A percentile compares a stretch with the other conserved stretches of the same genome.
Evolutionary conservation across 2,329 filamentous ascomycete species (phyloP).

Genomic region (Boeremia exigua): DNA sequence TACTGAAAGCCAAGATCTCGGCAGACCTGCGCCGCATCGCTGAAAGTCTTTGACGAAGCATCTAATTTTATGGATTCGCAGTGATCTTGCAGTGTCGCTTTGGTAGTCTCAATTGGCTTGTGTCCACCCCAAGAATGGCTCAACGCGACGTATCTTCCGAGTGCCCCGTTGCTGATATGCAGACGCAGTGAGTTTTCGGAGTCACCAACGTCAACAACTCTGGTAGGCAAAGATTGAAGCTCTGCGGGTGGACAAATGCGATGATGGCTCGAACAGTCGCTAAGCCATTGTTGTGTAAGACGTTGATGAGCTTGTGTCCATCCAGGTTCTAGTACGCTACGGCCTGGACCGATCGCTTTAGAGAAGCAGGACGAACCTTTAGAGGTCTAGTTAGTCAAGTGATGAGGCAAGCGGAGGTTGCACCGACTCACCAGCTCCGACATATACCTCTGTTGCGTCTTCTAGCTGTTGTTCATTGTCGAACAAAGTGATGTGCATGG

Average conservation of each 20-base stretch:
- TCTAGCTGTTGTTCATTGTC: background rate
- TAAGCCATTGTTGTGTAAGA: background rate
- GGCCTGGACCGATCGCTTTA: background rate
- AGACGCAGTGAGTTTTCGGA: background rate
- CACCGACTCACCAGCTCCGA: background rate
- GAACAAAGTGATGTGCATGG: background rate
- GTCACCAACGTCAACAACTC: background rate
- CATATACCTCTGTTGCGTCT: background rate
- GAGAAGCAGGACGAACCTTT: background rate
- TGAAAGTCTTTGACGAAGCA: background rate
- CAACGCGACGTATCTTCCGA: background rate
- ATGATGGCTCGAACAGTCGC: background rate
- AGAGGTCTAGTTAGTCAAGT: background rate
- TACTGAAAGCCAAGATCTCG: background rate
- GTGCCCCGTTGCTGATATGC: background rate
- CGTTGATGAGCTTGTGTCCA: background rate
- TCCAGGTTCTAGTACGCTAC: background rate
- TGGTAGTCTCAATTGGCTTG: background rate
- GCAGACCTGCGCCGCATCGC: background rate
- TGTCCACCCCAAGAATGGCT: background rate
- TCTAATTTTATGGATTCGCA: background rate
- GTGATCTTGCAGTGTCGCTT: background rate
- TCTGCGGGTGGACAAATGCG: background rate
- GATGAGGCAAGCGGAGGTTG: background rate
- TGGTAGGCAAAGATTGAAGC: background rate